These are phyloP conservation scores for Cardamine chenopodiifolia DNA, from an alignment of 345 rosid genomes.

Conservation along the genomic window DNA sequence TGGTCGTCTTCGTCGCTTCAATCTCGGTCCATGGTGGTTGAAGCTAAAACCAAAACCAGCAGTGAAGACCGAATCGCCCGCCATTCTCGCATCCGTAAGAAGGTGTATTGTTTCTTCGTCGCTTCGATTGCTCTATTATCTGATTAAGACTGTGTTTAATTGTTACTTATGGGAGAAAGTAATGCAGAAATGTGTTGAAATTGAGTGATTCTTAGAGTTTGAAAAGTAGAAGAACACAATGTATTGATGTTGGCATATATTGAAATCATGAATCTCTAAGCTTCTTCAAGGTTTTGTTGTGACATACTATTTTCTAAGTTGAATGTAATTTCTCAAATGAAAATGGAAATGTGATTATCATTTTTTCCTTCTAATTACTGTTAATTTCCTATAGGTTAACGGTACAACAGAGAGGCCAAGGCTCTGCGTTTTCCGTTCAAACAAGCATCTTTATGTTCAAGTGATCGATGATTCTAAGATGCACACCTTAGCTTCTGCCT, in stretches of 20 bases:
- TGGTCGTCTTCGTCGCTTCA: slow-evolving; percentile 37
- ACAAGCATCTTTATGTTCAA: slow-evolving; percentile 88
- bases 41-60: slow-evolving; percentile 69
- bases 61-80: slow-evolving; percentile 79
- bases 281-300: background rate
- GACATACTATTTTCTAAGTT: background rate
- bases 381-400: slow-evolving; percentile 51
- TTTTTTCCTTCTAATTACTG: background rate
- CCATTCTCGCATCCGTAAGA: slow-evolving; percentile 88
- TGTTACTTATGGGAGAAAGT: background rate
- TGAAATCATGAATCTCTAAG: background rate
- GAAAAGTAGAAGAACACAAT: background rate
- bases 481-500: slow-evolving; percentile 94
- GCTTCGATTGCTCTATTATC: background rate
- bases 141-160: background rate
- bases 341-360: background rate
- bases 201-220: background rate
- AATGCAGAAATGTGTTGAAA: background rate
- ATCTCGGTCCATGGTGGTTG: slow-evolving; percentile 45
- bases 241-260: background rate
- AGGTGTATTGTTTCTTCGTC: slow-evolving; percentile 50
- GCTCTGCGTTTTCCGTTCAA: slow-evolving; percentile 78
- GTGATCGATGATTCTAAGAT: slow-evolving; percentile 96
- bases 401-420: slow-evolving; percentile 93
- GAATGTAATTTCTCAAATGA: too few relatives aligned